Conservation (phyloP, 139 green algal species). For the Chlorella ohadii region DNA sequence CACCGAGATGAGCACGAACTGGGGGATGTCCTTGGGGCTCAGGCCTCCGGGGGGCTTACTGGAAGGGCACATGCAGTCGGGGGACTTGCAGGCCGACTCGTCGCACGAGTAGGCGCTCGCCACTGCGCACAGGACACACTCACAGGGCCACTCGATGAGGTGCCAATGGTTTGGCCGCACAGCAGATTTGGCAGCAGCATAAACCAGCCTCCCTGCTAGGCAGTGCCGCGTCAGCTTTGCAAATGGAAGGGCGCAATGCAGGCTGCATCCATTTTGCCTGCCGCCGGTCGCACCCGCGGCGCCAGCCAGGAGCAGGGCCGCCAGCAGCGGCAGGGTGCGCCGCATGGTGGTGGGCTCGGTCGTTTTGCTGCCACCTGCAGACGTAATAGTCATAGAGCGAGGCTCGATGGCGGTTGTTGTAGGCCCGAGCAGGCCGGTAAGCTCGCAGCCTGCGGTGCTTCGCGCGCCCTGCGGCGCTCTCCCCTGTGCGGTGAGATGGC, state of each 20-base stretch:
- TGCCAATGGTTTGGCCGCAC: too few species aligned
- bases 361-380: too few species aligned
- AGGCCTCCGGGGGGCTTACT: constrained; percentile 32
- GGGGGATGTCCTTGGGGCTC: constrained; percentile 12
- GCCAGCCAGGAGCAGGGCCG: constrained; percentile 17
- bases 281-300: not conserved
- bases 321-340: not conserved
- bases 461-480: too few species aligned
- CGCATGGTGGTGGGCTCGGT: not conserved
- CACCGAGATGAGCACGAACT: constrained; percentile 47
- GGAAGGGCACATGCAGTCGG: constrained; percentile 32
- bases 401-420: not conserved
- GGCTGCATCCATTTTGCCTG: too few species aligned
- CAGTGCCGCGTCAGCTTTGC: not conserved
- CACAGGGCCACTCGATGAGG: not conserved
- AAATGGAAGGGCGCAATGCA: too few species aligned
- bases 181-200: too few species aligned
- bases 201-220: too few species aligned
- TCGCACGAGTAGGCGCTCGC: constrained; percentile 28
- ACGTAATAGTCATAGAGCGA: too few species aligned
- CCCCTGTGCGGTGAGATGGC: too few species aligned
- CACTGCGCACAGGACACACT: not conserved
- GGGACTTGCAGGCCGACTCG: constrained; percentile 10
- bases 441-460: too few species aligned
- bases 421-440: too few species aligned